Evolutionary conservation across 441 rosid genomes (phyloP), one percentile per base, ranked within the genome.

Genomic region (Erodium moschatum): DNA sequence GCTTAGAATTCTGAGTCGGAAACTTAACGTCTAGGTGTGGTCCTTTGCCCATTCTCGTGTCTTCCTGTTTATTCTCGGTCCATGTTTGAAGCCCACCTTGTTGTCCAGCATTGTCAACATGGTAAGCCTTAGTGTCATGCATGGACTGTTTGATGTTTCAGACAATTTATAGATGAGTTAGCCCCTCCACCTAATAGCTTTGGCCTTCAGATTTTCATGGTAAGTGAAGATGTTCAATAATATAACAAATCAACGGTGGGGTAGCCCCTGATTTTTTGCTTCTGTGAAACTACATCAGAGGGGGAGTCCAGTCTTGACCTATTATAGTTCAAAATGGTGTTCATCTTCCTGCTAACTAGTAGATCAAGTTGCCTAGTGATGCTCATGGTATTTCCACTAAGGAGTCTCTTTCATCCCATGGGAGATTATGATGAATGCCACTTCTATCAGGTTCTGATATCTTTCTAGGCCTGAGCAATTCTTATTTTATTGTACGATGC

Each of bases 401-500:
- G 54, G 16, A 48, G 54, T 48, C 5, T 1, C 16, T 48, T n/a
- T 13, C 6, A 40, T 40, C 7, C 44, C 54, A 1, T 48, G 16
- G 54, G 54, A 13, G 13, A 48, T 4, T 48, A n/a, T 12, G 54
- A 48, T 48, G 54, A 48, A 48, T 48, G 54, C 16, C 54, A n/a
- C 1, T 48, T 48, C 54, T 12, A 12, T 48, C 54, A 13, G 54
- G 16, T 48, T 48, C 16, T 48, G 54, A n/a, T 48, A 48, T 48
- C 54, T n/a, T 48, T 48, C 54, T 48, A 48, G n/a, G 15, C 54
- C 54, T 12, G 18, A n/a, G 54, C 16, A 6, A 48, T 48, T 48
- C 6, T n/a, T 48, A 48, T 48, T 71, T n/a, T 56, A 56, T 67
- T 79, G 71, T 77, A 56, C 76, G 66, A 66, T 83, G 87, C 92